Base-by-base conservation (phyloP, 306 rosid genomes). In the Rubus parviflorus region DNA sequence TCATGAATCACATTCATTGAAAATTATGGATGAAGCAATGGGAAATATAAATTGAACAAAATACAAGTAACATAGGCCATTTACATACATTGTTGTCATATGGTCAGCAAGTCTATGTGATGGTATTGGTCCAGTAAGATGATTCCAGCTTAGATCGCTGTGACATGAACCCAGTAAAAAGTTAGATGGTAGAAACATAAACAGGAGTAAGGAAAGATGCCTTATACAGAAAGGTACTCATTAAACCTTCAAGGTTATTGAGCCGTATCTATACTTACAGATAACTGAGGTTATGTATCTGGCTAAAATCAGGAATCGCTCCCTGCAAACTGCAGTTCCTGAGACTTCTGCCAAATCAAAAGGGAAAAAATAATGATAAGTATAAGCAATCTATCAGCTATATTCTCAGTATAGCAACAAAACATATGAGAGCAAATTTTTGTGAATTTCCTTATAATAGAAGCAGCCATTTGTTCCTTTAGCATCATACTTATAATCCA, bases 141-240 rank as follows among this genome's bases (percentile, higher is more conserved):
- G 84, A 75, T 94, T 94, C 92, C 86, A 74, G 85, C 97, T 90
- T 51, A 94, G 90, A 89, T 94, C 98, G 80, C 98, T 92, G 86
- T 53, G 86, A 68, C 76, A 77, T 66, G 43, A 82, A 84, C 70
- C 70, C 75, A 75, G 52, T 65, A 46, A 67, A 66, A 81, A 51
- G 60, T 82, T 23, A 82, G 75, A 42, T 12, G 12, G 19, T 61
- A 45, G 43, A 7, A 45, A 63, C 15, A 53, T 40, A 4, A 61
- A 71, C 42, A 16, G 53, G 37, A 40, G 16, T 23, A 43, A 65
- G 38, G 70, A 65, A 65, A 19, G 43, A 35, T n/a, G 17, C 4
- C 8, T 20, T 3, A 16, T 46, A 46, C 20, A 10, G 61, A 42
- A 56, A 77, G 17, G 25, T 45, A 11, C 56, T 20, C 7, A 4